Percentiles rank a stretch among this genome's conserved stretches.
Evolutionary conservation across 495 filamentous ascomycete genomes (phyloP).

Genomic region (Trichoderma parareesei): DNA sequence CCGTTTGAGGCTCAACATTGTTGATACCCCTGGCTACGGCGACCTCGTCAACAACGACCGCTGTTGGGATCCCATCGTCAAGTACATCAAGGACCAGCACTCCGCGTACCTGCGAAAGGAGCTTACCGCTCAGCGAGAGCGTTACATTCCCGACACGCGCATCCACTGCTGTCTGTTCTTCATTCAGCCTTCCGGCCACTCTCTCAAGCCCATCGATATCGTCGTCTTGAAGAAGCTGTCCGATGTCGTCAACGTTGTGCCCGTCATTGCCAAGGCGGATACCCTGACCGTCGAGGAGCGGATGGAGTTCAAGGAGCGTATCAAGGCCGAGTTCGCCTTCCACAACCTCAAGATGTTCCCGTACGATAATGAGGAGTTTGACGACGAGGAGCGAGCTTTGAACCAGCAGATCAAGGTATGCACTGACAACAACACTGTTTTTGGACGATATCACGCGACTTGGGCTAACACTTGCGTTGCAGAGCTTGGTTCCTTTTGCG

Average conservation of each 20-base stretch:
- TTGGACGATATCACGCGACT: neutral
- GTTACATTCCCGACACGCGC: slow-evolving; percentile 97
- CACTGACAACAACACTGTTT: neutral
- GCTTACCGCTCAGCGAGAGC: slow-evolving; percentile 97
- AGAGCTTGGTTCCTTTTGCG: slow-evolving; percentile 95
- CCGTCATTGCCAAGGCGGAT: slow-evolving; percentile 97
- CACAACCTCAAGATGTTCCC: slow-evolving; percentile 99
- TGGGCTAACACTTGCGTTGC: slow-evolving; percentile 2
- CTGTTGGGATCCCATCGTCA: slow-evolving; percentile 98
- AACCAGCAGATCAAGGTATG: slow-evolving; percentile 92
- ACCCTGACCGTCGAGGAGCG: slow-evolving; percentile 94
- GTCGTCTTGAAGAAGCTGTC: slow-evolving; percentile 98
- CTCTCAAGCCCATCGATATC: slow-evolving; percentile 97
- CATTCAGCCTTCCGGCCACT: slow-evolving; percentile 97
- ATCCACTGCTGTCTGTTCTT: slow-evolving; percentile 99
- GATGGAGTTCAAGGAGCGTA: slow-evolving; percentile 92
- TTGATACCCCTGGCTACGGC: slow-evolving; percentile 96
- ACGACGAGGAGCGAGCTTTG: slow-evolving; percentile 88
- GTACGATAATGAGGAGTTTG: slow-evolving; percentile 98
- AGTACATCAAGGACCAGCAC: slow-evolving; percentile 99
- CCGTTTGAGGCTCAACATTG: slow-evolving; percentile 90
- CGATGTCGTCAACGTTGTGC: slow-evolving; percentile 98
- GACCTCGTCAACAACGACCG: slow-evolving; percentile 99
- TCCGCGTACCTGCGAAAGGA: slow-evolving; percentile 99
- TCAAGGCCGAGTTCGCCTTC: slow-evolving; percentile 99